A percentile compares a stretch with the other conserved stretches of the same genome.
These are phyloP conservation scores for Penicillium silybi DNA, from an alignment of 495 filamentous ascomycete species.

Conservation along the genomic window DNA sequence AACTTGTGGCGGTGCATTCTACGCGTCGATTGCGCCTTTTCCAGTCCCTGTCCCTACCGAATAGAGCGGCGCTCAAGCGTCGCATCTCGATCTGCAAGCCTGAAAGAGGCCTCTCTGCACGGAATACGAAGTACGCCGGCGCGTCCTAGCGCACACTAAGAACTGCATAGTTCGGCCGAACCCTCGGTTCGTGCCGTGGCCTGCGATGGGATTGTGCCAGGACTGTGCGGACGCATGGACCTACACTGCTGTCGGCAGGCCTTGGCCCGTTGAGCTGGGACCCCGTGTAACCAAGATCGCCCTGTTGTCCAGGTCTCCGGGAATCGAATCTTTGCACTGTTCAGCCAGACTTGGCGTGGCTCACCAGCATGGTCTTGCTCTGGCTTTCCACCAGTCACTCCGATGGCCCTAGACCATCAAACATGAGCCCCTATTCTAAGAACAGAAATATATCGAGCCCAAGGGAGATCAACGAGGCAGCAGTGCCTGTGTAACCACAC, in stretches of 20 bases:
- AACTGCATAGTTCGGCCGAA: background rate
- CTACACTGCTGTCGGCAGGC: background rate
- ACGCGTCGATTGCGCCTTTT: background rate
- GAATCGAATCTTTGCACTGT: background rate
- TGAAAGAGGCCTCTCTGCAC: too few species aligned
- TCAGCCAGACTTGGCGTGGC: background rate
- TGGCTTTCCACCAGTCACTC: background rate
- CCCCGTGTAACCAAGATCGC: background rate
- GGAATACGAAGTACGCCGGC: too few species aligned
- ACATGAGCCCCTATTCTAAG: background rate
- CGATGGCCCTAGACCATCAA: background rate
- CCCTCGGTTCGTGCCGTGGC: slow-evolving; percentile 19
- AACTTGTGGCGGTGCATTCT: background rate
- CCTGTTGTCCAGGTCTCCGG: background rate
- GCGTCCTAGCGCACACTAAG: background rate
- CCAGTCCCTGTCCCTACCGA: background rate
- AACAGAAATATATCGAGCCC: background rate
- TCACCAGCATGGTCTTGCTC: too few species aligned
- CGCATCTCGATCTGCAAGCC: background rate
- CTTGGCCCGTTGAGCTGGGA: background rate
- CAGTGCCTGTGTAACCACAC: background rate
- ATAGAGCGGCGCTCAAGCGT: background rate
- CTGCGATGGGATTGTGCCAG: background rate
- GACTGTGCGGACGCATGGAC: background rate
- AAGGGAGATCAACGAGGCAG: background rate